A percentile compares a stretch with the other conserved stretches of the same genome.
Conservation (phyloP, 192 early-diverging fungal species). For the Anaeromyces robustus region DNA sequence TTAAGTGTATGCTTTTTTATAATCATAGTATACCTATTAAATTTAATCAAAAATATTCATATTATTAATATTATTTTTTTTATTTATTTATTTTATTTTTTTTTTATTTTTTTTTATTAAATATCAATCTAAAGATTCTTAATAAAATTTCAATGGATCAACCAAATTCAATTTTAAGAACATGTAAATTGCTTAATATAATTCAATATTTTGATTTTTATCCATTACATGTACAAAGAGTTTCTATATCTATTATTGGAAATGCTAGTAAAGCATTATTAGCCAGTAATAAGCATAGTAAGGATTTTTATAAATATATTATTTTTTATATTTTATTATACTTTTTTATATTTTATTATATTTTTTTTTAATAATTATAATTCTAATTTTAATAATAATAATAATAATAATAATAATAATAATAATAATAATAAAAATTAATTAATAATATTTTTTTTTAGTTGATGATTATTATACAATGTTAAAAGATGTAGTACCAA, state of each 20-base stretch:
- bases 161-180: neutral
- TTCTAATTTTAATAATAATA: too few relatives aligned
- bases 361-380: too few relatives aligned
- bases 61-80: too few relatives aligned
- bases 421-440: too few relatives aligned
- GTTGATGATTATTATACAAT: neutral
- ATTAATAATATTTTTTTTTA: neutral
- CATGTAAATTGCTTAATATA: neutral
- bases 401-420: too few relatives aligned
- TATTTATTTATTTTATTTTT: too few relatives aligned
- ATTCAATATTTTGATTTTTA: neutral
- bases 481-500: constrained; percentile 51
- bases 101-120: too few relatives aligned
- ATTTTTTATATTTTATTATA: too few relatives aligned
- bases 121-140: neutral
- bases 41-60: too few relatives aligned
- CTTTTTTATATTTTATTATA: too few relatives aligned
- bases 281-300: neutral
- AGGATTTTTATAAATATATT: neutral
- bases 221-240: neutral
- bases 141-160: neutral
- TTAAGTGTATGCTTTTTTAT: constrained; percentile 25
- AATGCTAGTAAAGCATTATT: neutral
- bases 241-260: neutral
- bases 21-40: too few relatives aligned